Evolutionary conservation across 176 grass and related monocot genomes (phyloP).

Genomic region (Puccinellia tenuiflora): DNA sequence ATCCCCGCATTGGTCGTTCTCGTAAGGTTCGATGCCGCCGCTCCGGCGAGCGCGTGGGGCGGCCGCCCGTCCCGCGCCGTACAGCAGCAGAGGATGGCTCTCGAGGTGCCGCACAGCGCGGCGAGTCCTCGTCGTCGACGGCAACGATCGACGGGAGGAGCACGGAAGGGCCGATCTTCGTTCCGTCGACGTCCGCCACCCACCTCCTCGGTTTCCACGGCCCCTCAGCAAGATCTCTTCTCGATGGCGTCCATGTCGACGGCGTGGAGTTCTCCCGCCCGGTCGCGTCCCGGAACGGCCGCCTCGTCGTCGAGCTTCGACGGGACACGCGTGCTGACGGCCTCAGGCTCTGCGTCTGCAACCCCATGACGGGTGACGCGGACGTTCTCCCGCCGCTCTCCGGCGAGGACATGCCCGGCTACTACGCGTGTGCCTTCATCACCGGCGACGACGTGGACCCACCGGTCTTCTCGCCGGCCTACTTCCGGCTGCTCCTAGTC

Average conservation of each 20-base stretch:
- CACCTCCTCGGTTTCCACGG: neutral
- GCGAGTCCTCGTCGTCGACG: neutral
- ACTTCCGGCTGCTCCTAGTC: slow-evolving; percentile 3
- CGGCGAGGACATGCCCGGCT: neutral
- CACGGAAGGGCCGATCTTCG: neutral
- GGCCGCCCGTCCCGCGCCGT: neutral
- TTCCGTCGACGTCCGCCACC: neutral
- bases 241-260: neutral
- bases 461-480: neutral
- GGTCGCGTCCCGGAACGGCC: neutral
- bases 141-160: neutral
- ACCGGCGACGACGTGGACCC: slow-evolving; percentile 6
- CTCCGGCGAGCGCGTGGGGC: neutral
- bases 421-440: neutral
- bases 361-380: neutral
- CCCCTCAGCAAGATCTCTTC: neutral
- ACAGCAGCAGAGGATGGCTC: neutral
- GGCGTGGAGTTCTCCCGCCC: neutral
- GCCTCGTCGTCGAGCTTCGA: neutral
- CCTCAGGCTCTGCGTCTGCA: neutral
- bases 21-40: too few species aligned
- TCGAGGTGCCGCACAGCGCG: neutral
- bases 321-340: neutral
- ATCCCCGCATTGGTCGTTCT: too few species aligned
- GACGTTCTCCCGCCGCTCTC: neutral